A percentile compares a stretch with the other conserved stretches of the same genome.
These are phyloP conservation scores for Cercospora sesami DNA, from an alignment of 2,329 filamentous ascomycete species.

Conservation along the genomic window DNA sequence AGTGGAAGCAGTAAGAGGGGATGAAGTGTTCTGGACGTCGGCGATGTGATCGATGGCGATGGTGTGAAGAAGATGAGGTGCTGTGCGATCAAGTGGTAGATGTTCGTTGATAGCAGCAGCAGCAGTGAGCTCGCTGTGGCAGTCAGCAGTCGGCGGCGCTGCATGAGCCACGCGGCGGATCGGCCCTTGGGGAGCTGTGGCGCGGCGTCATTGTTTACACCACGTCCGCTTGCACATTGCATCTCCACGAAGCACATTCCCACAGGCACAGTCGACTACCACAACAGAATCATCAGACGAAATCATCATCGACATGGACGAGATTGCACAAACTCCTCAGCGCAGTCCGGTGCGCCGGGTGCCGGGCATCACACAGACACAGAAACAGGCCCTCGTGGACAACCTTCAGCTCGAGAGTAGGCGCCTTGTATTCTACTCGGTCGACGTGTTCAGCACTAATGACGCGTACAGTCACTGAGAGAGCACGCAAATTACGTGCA, in stretches of 20 bases:
- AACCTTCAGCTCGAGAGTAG: constrained; percentile 86
- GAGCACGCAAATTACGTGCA: constrained; percentile 80
- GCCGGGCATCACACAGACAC: constrained; percentile 47
- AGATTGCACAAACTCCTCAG: constrained; percentile 24
- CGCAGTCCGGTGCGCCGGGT: constrained; percentile 29
- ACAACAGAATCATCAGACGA: neutral
- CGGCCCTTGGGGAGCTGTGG: neutral
- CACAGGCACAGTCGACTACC: neutral
- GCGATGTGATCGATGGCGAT: neutral
- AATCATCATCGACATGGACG: constrained; percentile 15
- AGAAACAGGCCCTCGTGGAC: constrained; percentile 85
- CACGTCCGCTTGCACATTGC: neutral
- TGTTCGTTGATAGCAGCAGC: constrained; percentile 7
- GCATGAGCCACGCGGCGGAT: constrained; percentile 1
- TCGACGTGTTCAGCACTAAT: constrained; percentile 21
- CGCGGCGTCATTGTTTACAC: constrained; percentile 13
- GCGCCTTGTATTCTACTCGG: constrained; percentile 19
- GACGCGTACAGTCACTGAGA: constrained; percentile 69
- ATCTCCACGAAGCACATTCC: neutral
- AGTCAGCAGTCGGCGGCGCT: constrained; percentile 7
- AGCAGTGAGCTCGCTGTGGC: constrained; percentile 5
- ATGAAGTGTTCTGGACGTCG: neutral
- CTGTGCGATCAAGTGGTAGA: neutral
- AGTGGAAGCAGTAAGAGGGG: neutral
- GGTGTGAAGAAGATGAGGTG: neutral